phyloP scores from a whole-genome alignment of 768 basidiomycete genomes.

The Boletus rubropictus region DNA sequence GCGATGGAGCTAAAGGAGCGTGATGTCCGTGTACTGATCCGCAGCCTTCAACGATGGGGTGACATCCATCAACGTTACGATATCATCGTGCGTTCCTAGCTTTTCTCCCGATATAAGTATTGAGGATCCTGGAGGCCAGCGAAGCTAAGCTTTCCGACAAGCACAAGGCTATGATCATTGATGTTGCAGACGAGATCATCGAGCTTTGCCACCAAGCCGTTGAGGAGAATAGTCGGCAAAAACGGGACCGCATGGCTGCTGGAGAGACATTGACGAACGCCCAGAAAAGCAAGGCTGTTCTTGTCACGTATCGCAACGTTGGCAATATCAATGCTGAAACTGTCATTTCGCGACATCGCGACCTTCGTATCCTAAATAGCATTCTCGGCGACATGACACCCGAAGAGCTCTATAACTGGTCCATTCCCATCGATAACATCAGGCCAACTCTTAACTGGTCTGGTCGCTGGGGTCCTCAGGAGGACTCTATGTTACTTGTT shows the following conservation, averaged over 20 bases:
- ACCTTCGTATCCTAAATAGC: conserved; percentile 82
- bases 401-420: conserved; percentile 76
- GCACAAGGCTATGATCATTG: conserved; percentile 86
- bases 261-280: conserved; percentile 90
- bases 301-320: conserved; percentile 85
- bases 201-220: conserved; percentile 79
- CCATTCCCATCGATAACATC: conserved; percentile 87
- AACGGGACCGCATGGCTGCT: conserved; percentile 65
- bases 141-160: conserved; percentile 92
- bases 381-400: conserved; percentile 57
- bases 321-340: conserved; percentile 97
- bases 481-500: conserved; percentile 92
- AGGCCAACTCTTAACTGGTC: conserved; percentile 95
- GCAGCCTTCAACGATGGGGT: conserved; percentile 96
- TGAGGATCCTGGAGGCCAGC: conserved; percentile 50
- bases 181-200: conserved; percentile 90
- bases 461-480: conserved; percentile 86
- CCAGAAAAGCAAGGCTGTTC: conserved; percentile 94
- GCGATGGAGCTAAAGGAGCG: conserved; percentile 97
- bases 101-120: background rate
- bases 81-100: conserved; percentile 63
- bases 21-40: conserved; percentile 90
- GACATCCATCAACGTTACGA: conserved; percentile 95
- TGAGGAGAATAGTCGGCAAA: conserved; percentile 75
- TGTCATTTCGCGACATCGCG: conserved; percentile 81